Evolutionary conservation across 2,329 filamentous ascomycete genomes (phyloP).

Genomic region (Ilyonectria mors-panacis): DNA sequence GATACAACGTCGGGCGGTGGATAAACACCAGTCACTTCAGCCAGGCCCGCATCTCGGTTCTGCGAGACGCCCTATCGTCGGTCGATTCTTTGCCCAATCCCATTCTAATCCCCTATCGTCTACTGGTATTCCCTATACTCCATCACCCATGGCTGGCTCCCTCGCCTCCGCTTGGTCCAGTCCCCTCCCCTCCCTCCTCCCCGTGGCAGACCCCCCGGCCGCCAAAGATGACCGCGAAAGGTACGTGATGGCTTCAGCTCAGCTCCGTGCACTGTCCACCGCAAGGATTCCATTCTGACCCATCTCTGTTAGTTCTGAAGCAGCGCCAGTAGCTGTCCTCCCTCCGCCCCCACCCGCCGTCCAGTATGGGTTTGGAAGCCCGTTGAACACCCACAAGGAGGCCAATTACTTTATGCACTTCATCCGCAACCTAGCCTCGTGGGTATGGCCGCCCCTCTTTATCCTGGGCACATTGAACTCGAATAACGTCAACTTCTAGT

Average conservation of each 20-base stretch:
- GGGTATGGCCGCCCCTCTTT: slow-evolving; percentile 22
- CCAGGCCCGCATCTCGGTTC: neutral
- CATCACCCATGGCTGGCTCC: slow-evolving; percentile 26
- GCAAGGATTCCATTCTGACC: slow-evolving; percentile 7
- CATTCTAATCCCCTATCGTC: no score
- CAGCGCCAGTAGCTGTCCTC: neutral
- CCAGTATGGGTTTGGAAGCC: slow-evolving; percentile 34
- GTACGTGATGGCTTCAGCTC: slow-evolving; percentile 14
- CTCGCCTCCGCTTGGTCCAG: slow-evolving; percentile 31
- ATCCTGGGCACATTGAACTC: neutral
- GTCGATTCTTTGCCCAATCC: no score
- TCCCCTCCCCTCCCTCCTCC: slow-evolving; percentile 34
- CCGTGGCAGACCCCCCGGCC: slow-evolving; percentile 14
- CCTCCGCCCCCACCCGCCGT: slow-evolving; percentile 28
- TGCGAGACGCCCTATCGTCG: neutral
- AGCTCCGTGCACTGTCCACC: neutral
- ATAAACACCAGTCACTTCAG: slow-evolving; percentile 7
- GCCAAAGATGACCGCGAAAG: slow-evolving; percentile 19
- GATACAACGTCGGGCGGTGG: slow-evolving; percentile 4
- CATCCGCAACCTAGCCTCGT: slow-evolving; percentile 37
- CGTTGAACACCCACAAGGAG: slow-evolving; percentile 36
- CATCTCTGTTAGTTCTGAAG: neutral
- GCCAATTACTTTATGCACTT: slow-evolving; percentile 39
- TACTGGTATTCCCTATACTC: neutral
- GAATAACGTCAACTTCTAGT: slow-evolving; percentile 44